A percentile compares a stretch with the other conserved stretches of the same genome.
These are phyloP conservation scores for Blumeriella jaapii DNA, from an alignment of 2,329 filamentous ascomycete species.

Conservation along the genomic window DNA sequence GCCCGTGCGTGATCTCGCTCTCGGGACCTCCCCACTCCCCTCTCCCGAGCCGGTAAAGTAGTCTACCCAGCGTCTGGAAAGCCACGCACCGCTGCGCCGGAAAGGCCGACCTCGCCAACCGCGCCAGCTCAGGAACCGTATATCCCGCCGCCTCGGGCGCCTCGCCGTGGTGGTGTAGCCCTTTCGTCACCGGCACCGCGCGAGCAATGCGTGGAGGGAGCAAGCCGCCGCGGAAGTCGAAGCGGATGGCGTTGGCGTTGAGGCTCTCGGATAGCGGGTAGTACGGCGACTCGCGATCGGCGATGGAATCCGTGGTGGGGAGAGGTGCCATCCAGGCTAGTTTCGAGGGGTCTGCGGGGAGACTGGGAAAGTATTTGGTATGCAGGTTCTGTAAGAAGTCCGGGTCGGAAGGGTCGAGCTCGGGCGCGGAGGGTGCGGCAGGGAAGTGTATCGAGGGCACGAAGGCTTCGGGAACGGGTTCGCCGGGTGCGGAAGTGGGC, in stretches of 20 bases:
- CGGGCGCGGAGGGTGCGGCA: constrained; percentile 40
- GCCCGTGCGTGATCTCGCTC: constrained; percentile 56
- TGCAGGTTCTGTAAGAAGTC: constrained; percentile 78
- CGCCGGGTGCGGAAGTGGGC: constrained; percentile 19
- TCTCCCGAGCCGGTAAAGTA: constrained; percentile 71
- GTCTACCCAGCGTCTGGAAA: constrained; percentile 78
- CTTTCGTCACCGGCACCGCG: constrained; percentile 62
- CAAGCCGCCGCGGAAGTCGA: constrained; percentile 74
- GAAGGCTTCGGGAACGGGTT: constrained; percentile 51
- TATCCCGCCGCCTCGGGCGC: constrained; percentile 92
- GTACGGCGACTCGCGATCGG: constrained; percentile 65
- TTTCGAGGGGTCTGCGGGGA: constrained; percentile 73
- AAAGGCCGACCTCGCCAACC: constrained; percentile 69
- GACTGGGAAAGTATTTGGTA: constrained; percentile 83
- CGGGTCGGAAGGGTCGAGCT: constrained; percentile 73
- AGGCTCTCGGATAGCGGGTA: constrained; percentile 64
- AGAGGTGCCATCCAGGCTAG: constrained; percentile 82
- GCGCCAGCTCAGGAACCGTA: constrained; percentile 75
- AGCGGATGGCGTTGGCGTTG: constrained; percentile 69
- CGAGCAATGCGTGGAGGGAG: constrained; percentile 67
- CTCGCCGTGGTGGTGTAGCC: constrained; percentile 86
- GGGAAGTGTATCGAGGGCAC: constrained; percentile 30
- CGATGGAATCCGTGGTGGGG: constrained; percentile 50
- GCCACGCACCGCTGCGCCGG: constrained; percentile 83
- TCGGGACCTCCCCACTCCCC: constrained; percentile 60